Percentiles rank a stretch among this genome's conserved stretches.
These are phyloP conservation scores for Monotropa hypopitys DNA, from an alignment of 179 eudicot species.

Conservation along the genomic window DNA sequence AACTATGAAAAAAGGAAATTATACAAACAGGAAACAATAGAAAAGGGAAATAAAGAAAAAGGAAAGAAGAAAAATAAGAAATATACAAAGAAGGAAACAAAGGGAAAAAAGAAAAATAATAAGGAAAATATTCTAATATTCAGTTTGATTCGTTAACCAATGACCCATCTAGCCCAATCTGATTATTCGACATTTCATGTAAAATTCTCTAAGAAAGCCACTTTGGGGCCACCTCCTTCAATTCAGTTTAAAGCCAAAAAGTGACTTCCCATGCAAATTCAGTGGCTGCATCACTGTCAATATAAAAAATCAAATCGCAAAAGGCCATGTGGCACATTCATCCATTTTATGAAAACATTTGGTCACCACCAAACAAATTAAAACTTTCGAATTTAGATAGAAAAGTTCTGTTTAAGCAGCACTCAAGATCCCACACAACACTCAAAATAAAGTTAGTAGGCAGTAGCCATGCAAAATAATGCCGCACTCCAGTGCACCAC, in stretches of 20 bases:
- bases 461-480: background rate
- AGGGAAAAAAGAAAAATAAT: too few relatives aligned
- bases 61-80: too few relatives aligned
- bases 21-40: too few relatives aligned
- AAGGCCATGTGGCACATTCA: conserved; percentile 1
- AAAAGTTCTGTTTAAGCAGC: background rate
- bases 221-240: conserved; percentile 14
- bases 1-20: too few relatives aligned
- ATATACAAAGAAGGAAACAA: too few relatives aligned
- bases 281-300: background rate
- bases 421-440: background rate
- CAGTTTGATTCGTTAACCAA: too few relatives aligned
- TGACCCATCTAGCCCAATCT: background rate
- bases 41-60: too few relatives aligned
- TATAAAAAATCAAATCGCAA: conserved; percentile 2
- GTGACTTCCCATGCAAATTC: conserved; percentile 15
- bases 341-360: conserved; percentile 7
- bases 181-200: background rate
- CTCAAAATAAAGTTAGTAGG: background rate
- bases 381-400: conserved; percentile 9
- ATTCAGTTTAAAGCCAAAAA: conserved; percentile 15
- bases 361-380: conserved; percentile 15
- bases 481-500: background rate
- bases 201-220: conserved; percentile 3
- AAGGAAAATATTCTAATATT: too few relatives aligned